These are phyloP conservation scores for Haberlea rhodopensis DNA, from an alignment of 257 asterid species.

Conservation along the genomic window DNA sequence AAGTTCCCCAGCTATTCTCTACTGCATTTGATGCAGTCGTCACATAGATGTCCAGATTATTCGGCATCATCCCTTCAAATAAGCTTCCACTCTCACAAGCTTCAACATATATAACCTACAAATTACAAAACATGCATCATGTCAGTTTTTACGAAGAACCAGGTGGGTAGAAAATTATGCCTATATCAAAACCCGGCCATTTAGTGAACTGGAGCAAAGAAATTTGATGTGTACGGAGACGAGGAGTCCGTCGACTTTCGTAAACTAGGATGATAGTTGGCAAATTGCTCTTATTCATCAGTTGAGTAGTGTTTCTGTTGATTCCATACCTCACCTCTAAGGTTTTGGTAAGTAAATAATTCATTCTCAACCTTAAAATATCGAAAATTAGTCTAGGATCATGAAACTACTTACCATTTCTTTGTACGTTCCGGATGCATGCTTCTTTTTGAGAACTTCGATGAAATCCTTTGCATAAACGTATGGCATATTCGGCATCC, in stretches of 20 bases:
- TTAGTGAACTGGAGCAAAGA: not conserved
- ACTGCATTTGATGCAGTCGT: slow-evolving; percentile 83
- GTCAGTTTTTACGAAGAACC: not conserved
- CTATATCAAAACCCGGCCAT: not conserved
- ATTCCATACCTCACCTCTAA: not conserved
- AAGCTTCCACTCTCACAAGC: slow-evolving; percentile 94
- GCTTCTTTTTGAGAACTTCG: slow-evolving; percentile 69
- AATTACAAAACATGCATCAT: not conserved
- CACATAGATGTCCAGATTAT: slow-evolving; percentile 65
- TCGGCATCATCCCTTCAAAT: slow-evolving; percentile 81
- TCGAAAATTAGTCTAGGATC: not conserved
- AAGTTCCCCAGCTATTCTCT: slow-evolving; percentile 92
- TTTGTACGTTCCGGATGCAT: slow-evolving; percentile 61
- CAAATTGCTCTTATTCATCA: not conserved
- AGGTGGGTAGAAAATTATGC: not conserved
- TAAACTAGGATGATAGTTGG: not conserved
- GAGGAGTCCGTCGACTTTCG: no score
- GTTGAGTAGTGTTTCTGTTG: not conserved
- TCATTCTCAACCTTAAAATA: slow-evolving; percentile 43
- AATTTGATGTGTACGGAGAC: no score
- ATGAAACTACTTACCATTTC: slow-evolving; percentile 54
- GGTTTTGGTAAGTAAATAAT: not conserved
- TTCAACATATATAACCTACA: slow-evolving; percentile 73
- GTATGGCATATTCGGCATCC: slow-evolving; percentile 74
- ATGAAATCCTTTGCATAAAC: slow-evolving; percentile 72